Base-by-base conservation (phyloP, 139 green algal species). In the Pleodorina starrii region DNA sequence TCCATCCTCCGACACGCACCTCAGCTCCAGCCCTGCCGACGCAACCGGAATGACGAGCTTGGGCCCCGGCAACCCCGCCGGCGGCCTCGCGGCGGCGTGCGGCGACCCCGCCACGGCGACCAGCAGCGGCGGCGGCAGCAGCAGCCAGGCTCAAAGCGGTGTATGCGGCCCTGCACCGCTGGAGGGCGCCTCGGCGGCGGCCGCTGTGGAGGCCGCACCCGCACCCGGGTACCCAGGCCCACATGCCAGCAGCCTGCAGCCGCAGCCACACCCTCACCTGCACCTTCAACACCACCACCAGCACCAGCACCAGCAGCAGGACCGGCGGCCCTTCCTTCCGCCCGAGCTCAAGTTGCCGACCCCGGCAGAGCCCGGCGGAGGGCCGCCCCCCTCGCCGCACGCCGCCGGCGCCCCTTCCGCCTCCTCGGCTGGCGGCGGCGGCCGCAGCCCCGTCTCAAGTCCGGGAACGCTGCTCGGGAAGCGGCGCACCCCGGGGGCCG, bases 391-490 rank as follows among this genome's bases (percentile, higher is more conserved):
- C 54, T 66, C 54, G 54, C 54, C 54, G 7, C 7, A 9, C 54
- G 7, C 54, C 54, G 9, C 54, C 54, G 54, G 54, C 29, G 54
- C 6, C 29, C 54, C 6, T 66, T 66, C 54, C 54, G n/a, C n/a
- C n/a, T n/a, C n/a, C n/a, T 4, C 6, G 5, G 54, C 3, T 9
- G 54, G 6, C 54, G 54, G 9, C 43, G 1, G 19, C 40, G 46
- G 43, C 44, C 29, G 27, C 43, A 46, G 78, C 10, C 35, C 78
- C 54, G 19, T 23, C 78, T 68, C 51, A 32, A 85, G 51, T 51
- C 78, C 78, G 4, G 54, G 19, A 32, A 74, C 35, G 5, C 78
- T 85, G 32, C 78, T 85, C 10, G 78, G 78, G 51, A 85, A 85
- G 19, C 29, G 76, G 1, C 76, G 48, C 17, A 14, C 51, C 23